Base-by-base conservation (phyloP, 495 filamentous ascomycete genomes). In the Glarea lozoyensis region DNA sequence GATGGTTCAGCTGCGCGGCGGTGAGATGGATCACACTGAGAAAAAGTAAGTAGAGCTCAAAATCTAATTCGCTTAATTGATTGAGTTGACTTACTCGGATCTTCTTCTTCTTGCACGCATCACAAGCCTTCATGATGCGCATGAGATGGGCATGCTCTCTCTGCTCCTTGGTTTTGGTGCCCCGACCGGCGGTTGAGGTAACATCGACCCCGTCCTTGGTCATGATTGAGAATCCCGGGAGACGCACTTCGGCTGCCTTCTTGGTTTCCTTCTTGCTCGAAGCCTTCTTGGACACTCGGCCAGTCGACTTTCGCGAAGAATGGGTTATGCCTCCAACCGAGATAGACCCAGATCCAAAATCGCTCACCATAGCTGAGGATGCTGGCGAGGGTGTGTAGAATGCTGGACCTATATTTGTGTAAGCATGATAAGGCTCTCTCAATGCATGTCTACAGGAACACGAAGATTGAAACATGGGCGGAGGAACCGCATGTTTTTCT, bases 91-190 rank as follows among this genome's bases (percentile, higher is more conserved):
- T 45, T 40, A 55, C 52, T 27, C 52, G 44, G 37, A 55, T 37
- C 66, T 76, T 76, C 63, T 72, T 76, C 50, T 54, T 57, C 48
- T 62, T 53, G 65, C 73, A 77, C 37, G 64, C 48, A 27, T 73
- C 70, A 56, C 73, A 77, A 12, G 73, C 73, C 62, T 75, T 75
- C 55, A 77, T 70, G 53, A 71, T 70, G 19, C 73, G 57, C 72
- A 77, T 77, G 22, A 74, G 54, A 44, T 73, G 69, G 6, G 73
- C 73, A 52, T 75, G 73, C 39, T 77, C 73, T 18, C 73, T 62
- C 57, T 77, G 72, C 62, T 77, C 73, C 67, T 74, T 73, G 25
- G 72, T 72, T 63, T 77, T 77, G 57, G 67, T 72, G 16, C 73
- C 73, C 16, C 72, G 66, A 15, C 70, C 73, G 17, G 69, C 69